Evolutionary conservation across 257 asterid genomes (phyloP), one percentile per base, ranked within the genome.

Genomic region (Solanum sitiens): DNA sequence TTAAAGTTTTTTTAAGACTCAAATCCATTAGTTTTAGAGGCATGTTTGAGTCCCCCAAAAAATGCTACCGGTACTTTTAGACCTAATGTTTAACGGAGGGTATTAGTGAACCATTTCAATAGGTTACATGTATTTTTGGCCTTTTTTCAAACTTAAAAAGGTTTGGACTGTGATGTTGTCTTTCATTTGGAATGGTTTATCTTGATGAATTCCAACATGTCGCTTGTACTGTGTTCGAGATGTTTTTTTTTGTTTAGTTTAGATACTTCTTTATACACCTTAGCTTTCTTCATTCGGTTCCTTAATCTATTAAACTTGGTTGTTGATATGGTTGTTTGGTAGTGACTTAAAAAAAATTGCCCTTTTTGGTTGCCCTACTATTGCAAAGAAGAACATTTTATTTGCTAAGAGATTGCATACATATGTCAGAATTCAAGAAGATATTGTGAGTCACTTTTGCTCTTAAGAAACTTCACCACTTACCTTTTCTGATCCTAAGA

Each of bases 291-390:
- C 42, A 35, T 72, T 50, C 45, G 59, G 67, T 42, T 74, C 72
- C 42, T 73, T 73, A 83, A 87, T 88, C 83, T 90, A 85, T 83
- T 87, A 76, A 68, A 77, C 53, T 89, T 88, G 72, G 86, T 86
- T 59, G 45, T 56, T 53, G 92, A 20, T 5, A 20, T 4, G 98
- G 98, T 88, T 95, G 87, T 95, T 98, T 12, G 97, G 95, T 37
- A 91, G 96, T 88, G 95, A 95, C 91, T 90, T 95, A 88, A 94
- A 94, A 90, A 91, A 83, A 75, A 91, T 95, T 83, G 95, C 97
- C 45, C 89, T 88, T 84, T 88, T 84, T 93, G 98, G 99, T 35
- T 94, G 99, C 87, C 98, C 98, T 84, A 92, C 95, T 33, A 88
- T 91, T 33, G 94, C 92, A n/a, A 72, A 56, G 86, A 92, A 61